Evolutionary conservation across 805 yeast genomes (phyloP).

Genomic region (Saccharomyces eubayanus): DNA sequence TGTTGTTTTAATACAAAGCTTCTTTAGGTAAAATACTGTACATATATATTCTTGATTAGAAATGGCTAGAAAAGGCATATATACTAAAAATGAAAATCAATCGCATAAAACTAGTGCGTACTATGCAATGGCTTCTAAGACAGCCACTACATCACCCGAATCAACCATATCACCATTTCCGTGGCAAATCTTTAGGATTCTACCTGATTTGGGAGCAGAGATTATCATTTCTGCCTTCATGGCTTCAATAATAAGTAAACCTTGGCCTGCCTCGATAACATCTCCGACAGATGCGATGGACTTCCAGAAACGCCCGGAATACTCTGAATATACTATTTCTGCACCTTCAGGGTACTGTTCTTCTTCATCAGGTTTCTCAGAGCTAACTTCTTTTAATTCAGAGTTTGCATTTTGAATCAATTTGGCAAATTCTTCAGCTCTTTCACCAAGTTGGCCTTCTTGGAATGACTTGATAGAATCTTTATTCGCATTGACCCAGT

Average conservation of each 20-base stretch:
- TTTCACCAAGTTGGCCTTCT: slow-evolving; percentile 65
- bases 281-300: slow-evolving; percentile 76
- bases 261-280: slow-evolving; percentile 62
- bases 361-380: slow-evolving; percentile 36
- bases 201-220: slow-evolving; percentile 59
- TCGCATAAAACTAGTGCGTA: too few species aligned
- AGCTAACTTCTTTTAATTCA: slow-evolving; percentile 53
- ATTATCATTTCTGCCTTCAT: slow-evolving; percentile 98
- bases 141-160: slow-evolving; percentile 91
- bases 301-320: slow-evolving; percentile 97
- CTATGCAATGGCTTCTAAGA: slow-evolving; percentile 22
- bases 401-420: slow-evolving; percentile 75
- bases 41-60: background rate
- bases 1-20: background rate
- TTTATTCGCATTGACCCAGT: slow-evolving; percentile 68
- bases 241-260: slow-evolving; percentile 86
- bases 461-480: slow-evolving; percentile 65
- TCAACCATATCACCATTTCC: slow-evolving; percentile 93
- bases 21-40: background rate
- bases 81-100: background rate
- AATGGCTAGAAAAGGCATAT: background rate
- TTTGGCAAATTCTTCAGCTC: slow-evolving; percentile 75
- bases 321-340: slow-evolving; percentile 82
- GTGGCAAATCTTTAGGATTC: slow-evolving; percentile 64
- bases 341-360: slow-evolving; percentile 71